Base-by-base conservation (phyloP, 495 filamentous ascomycete species). In the Talaromyces liani region DNA sequence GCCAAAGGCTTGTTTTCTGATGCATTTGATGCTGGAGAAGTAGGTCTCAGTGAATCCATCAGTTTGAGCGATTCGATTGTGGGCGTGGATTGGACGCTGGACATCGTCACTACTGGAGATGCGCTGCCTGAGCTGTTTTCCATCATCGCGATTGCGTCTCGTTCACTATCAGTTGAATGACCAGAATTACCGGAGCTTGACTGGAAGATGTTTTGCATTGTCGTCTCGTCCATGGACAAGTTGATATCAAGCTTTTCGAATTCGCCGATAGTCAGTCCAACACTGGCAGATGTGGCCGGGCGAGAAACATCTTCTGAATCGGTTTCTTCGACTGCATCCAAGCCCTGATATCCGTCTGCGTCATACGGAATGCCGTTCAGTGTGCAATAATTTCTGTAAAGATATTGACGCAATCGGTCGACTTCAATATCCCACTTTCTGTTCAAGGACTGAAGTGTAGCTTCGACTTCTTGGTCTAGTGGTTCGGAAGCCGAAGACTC, bases 351-450 rank as follows among this genome's bases (percentile, higher is more conserved):
- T 8, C 41, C 60, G 24, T 24, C 25, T 18, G 27, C 45, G n/a
- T 62, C 60, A 6, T 29, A 53, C 27, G 60, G 60, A 33, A 77
- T 64, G 10, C 81, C 82, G 53, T 85, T 71, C 1, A 78, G 78
- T 12, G 88, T 65, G 55, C 84, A 81, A 68, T 80, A 84, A 69
- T 90, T 91, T 10, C 88, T 81, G 31, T 77, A 73, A 18, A 90
- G 79, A 65, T 86, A 89, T 59, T 79, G 73, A 18, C 79, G 74
- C 34, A 90, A 69, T 27, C 85, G 80, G 36, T 75, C 73, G 22
- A 82, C 74, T 69, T 90, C 85, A 5, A 73, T 69, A 31, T 86
- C 81, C 88, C 88, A 91, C 69, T 83, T 85, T 20, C 81, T 79
- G 54, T 80, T 79, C 39, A 91, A 68, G 0, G 85, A 76, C 22